Percentiles rank a stretch among this genome's conserved stretches.
Evolutionary conservation across 805 yeast genomes (phyloP).

Genomic region (Zygosaccharomyces rouxii): DNA sequence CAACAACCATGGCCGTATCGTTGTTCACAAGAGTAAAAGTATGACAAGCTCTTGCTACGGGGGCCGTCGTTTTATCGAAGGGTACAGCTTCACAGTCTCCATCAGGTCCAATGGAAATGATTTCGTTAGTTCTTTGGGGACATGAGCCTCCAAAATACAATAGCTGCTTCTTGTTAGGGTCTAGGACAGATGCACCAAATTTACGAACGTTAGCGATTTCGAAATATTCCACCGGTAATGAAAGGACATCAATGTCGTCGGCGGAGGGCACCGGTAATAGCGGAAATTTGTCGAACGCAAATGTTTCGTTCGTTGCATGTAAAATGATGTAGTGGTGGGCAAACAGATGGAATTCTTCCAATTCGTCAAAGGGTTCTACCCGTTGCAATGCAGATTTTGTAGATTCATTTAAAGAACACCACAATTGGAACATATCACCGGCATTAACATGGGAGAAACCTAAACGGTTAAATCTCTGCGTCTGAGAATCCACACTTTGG

Average conservation of each 20-base stretch:
- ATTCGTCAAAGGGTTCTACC: constrained; percentile 74
- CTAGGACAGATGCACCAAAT: constrained; percentile 23
- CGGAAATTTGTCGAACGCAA: not conserved
- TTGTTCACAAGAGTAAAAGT: constrained; percentile 39
- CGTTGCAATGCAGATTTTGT: constrained; percentile 40
- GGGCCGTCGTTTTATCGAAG: constrained; percentile 18
- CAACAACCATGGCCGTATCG: constrained; percentile 40
- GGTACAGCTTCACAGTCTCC: not conserved
- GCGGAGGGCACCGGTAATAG: not conserved
- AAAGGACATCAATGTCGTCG: not conserved
- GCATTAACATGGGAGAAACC: constrained; percentile 51
- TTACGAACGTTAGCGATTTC: constrained; percentile 15
- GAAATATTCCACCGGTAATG: not conserved
- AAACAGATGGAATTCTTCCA: constrained; percentile 74
- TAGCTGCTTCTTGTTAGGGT: constrained; percentile 9
- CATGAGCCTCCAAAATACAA: constrained; percentile 39
- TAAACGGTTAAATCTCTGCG: constrained; percentile 41
- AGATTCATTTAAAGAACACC: constrained; percentile 46
- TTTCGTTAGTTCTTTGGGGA: constrained; percentile 27
- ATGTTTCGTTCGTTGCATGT: constrained; percentile 50
- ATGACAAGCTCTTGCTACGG: constrained; percentile 54
- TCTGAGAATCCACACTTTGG: constrained; percentile 48
- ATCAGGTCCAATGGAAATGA: constrained; percentile 10
- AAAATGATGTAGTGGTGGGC: constrained; percentile 70
- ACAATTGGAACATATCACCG: constrained; percentile 52